Percentiles rank a stretch among this genome's conserved stretches.
Evolutionary conservation across 1,284 basidiomycete species (phyloP).

Genomic region (Bjerkandera adusta): DNA sequence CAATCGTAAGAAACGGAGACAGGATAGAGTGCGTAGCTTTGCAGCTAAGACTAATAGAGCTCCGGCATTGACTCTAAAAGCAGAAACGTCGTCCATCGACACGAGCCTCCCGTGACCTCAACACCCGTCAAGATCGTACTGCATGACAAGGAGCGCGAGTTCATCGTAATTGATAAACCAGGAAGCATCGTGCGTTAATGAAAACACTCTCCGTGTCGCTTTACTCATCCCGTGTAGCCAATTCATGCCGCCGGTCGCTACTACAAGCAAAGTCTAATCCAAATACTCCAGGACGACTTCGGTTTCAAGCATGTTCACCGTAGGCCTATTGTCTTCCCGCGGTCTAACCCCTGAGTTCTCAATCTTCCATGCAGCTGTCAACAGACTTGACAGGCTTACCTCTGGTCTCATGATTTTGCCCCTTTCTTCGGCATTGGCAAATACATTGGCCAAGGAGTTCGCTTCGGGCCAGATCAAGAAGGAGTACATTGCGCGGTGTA

Average conservation of each 20-base stretch:
- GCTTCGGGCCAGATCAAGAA: conserved; percentile 79
- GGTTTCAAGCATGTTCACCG: conserved; percentile 83
- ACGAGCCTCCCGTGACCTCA: conserved; percentile 94
- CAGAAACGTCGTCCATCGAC: conserved; percentile 92
- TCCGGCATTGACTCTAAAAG: too few relatives aligned
- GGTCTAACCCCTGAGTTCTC: background rate
- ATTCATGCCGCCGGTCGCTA: conserved; percentile 90
- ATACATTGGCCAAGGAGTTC: conserved; percentile 80
- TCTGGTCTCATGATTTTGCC: conserved; percentile 97
- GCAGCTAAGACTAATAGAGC: too few relatives aligned
- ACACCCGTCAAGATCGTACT: conserved; percentile 82
- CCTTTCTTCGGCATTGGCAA: conserved; percentile 70
- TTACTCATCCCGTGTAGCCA: conserved; percentile 49
- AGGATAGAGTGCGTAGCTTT: conserved; percentile 78
- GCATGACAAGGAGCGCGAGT: conserved; percentile 76
- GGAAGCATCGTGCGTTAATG: conserved; percentile 80
- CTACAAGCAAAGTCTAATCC: conserved; percentile 83
- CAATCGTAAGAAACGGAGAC: conserved; percentile 86
- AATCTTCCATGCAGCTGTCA: conserved; percentile 65
- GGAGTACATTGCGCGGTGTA: conserved; percentile 88
- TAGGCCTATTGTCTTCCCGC: conserved; percentile 38
- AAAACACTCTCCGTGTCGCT: background rate
- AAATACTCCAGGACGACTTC: conserved; percentile 86
- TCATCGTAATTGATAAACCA: conserved; percentile 94
- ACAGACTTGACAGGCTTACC: conserved; percentile 92